Evolutionary conservation across 2,329 filamentous ascomycete genomes (phyloP), one percentile per base, ranked within the genome.

Genomic region (Harringtonia aguacate): DNA sequence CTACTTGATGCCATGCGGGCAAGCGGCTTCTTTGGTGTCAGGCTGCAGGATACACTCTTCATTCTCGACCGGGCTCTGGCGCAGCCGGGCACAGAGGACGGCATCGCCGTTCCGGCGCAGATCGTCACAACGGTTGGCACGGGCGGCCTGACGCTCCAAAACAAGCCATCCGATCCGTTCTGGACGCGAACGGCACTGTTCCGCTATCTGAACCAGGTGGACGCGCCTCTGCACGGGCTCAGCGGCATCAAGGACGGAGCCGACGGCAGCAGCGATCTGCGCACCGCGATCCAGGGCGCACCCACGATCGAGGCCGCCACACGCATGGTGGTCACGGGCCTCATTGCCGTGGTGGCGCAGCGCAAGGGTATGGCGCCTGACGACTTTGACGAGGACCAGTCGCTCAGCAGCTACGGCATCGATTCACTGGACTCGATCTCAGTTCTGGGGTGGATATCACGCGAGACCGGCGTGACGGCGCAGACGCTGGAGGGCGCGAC

Each of bases 21-120:
- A 5, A 67, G 62, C 38, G 73, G 73, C 2, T 77, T 77, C 57
- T 69, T 74, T 50, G 72, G 71, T 30, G 72, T 75, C 27, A 63
- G 70, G 3, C 63, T 73, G 34, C 53, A 63, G 4, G 69, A 75
- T 51, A 71, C 72, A 41, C 58, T 72, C n/a, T 61, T 59, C 8
- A 54, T 75, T 15, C 45, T 76, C 8, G 61, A 64, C 24, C 62
- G 65, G 17, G 70, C 72, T 41, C 66, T 77, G 48, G 62, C 60
- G 0, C 59, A 55, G 20, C 44, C 47, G 27, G 60, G 62, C 29
- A 54, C 56, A 20, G 47, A 52, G 4, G 50, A 51, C 1, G 50
- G 51, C 4, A 42, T 56, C 6, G 43, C 43, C 6, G 58, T 66
- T 29, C 72, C 72, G 0, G 50, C 68, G 0, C 72, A 75, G 48